phyloP scores from a whole-genome alignment of 1,284 basidiomycete species.

The Volvariella volvacea region DNA sequence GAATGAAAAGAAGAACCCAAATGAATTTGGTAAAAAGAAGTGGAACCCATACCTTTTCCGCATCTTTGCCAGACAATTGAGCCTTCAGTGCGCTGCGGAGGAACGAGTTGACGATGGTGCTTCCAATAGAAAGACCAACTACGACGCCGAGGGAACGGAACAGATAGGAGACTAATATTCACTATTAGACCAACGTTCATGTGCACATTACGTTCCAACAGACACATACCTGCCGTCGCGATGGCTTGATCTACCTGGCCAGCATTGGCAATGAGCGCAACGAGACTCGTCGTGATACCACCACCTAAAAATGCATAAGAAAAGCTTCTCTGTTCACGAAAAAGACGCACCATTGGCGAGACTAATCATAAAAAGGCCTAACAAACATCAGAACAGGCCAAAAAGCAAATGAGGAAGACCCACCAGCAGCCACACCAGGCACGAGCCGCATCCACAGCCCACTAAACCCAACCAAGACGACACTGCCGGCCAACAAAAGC shows the following conservation, averaged over 20 bases:
- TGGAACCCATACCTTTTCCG: too few species aligned
- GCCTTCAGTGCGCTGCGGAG: constrained; percentile 36
- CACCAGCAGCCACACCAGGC: constrained; percentile 35
- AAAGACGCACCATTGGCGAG: constrained; percentile 37
- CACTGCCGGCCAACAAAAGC: constrained; percentile 32
- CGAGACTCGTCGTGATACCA: constrained; percentile 49
- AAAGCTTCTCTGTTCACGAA: neutral
- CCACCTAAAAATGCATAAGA: constrained; percentile 24
- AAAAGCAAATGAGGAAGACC: constrained; percentile 7
- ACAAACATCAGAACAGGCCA: neutral
- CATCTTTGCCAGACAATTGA: neutral
- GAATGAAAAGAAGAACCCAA: too few species aligned
- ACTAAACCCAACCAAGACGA: constrained; percentile 29
- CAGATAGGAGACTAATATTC: constrained; percentile 48
- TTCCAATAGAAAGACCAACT: constrained; percentile 47
- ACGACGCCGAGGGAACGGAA: constrained; percentile 60
- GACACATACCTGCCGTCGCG: constrained; percentile 47
- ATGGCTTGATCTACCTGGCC: constrained; percentile 55
- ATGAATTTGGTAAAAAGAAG: too few species aligned
- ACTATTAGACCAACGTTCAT: neutral
- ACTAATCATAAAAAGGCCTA: constrained; percentile 35
- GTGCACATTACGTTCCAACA: neutral
- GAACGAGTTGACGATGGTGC: constrained; percentile 45
- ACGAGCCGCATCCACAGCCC: constrained; percentile 28
- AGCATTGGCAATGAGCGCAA: constrained; percentile 57